Conservation (phyloP, 2,329 filamentous ascomycete genomes). For the Pezizomycotina sp. region DNA sequence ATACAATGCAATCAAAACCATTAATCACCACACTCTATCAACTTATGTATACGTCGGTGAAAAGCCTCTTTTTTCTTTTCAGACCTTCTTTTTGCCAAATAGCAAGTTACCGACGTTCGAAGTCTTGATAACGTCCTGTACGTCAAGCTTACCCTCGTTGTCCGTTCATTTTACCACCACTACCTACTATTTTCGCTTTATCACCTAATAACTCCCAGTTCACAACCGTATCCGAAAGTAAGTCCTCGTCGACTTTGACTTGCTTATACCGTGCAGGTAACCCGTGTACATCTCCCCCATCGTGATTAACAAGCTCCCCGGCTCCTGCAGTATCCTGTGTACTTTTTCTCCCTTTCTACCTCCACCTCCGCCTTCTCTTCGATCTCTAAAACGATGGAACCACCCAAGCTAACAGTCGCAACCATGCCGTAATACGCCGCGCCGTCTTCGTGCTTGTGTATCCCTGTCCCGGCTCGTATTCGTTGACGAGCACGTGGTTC, state of each 20-base stretch:
- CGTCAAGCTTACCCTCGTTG: too few species aligned
- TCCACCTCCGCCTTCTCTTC: constrained; percentile 38
- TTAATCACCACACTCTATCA: too few species aligned
- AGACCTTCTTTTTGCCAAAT: too few species aligned
- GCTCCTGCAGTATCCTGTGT: constrained; percentile 35
- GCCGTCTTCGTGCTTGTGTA: constrained; percentile 94
- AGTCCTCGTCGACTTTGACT: constrained; percentile 46
- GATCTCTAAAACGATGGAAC: constrained; percentile 61
- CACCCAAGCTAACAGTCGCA: constrained; percentile 74
- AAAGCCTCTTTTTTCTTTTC: too few species aligned
- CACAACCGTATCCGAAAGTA: constrained; percentile 45
- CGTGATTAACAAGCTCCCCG: constrained; percentile 46
- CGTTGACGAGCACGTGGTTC: constrained; percentile 88
- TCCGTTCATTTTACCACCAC: too few species aligned
- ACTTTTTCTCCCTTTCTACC: constrained; percentile 27
- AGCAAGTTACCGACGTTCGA: too few species aligned
- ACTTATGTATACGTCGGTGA: too few species aligned
- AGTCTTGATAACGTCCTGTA: too few species aligned
- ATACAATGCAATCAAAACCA: too few species aligned
- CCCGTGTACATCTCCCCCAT: constrained; percentile 50
- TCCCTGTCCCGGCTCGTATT: constrained; percentile 79
- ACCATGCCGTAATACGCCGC: constrained; percentile 73
- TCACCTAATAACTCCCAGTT: constrained; percentile 56
- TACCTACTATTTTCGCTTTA: constrained; percentile 30
- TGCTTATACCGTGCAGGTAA: constrained; percentile 58